Evolutionary conservation across 2,329 filamentous ascomycete species (phyloP).

Genomic region (Monosporascus sp.): DNA sequence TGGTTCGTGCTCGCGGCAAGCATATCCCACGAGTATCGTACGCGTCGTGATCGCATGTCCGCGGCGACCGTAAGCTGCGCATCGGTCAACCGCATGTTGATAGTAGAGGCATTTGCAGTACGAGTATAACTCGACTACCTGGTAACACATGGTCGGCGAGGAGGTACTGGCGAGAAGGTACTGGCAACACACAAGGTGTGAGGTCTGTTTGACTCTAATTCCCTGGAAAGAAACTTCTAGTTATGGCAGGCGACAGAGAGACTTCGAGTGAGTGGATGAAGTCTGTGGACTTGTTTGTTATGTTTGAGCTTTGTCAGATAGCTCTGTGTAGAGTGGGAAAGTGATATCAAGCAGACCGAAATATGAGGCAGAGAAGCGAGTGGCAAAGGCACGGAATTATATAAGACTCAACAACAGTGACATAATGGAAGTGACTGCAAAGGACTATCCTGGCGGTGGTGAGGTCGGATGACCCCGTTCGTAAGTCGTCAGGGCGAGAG

Average conservation of each 20-base stretch:
- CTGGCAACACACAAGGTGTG: neutral
- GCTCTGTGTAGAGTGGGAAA: neutral
- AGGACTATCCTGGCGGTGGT: slow-evolving; percentile 13
- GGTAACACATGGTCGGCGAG: slow-evolving; percentile 65
- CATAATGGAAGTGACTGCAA: slow-evolving; percentile 14
- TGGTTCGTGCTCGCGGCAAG: slow-evolving; percentile 55
- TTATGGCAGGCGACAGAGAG: neutral
- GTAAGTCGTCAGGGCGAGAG: slow-evolving; percentile 22
- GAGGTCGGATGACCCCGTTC: neutral
- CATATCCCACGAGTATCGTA: slow-evolving; percentile 77
- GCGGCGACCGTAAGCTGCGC: slow-evolving; percentile 66
- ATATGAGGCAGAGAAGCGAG: neutral
- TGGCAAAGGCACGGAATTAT: neutral
- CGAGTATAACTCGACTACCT: slow-evolving; percentile 79
- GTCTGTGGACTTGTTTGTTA: neutral
- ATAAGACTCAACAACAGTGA: slow-evolving; percentile 10
- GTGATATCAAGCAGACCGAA: neutral
- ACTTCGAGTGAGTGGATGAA: neutral
- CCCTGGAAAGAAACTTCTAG: neutral
- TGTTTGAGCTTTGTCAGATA: neutral
- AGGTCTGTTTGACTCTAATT: neutral
- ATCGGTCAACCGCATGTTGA: slow-evolving; percentile 80
- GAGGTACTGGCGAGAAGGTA: slow-evolving; percentile 4
- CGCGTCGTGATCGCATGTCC: slow-evolving; percentile 69
- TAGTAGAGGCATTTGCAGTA: slow-evolving; percentile 87